phyloP scores from a whole-genome alignment of 106 monocot genomes.

The Dioscorea dumetorum region DNA sequence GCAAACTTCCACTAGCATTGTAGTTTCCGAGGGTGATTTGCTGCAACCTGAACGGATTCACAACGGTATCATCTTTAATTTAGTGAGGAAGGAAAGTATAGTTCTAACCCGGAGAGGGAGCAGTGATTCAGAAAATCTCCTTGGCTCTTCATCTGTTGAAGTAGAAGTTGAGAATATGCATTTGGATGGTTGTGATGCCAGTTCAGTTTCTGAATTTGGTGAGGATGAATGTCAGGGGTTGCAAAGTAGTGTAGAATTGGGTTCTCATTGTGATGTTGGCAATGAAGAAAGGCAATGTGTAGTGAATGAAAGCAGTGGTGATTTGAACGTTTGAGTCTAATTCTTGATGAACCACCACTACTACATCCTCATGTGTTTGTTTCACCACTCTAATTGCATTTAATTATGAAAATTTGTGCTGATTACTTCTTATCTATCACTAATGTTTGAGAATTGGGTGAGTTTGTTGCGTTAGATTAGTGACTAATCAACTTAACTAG shows the following conservation, averaged over 20 bases:
- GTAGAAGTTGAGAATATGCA: slow-evolving; percentile 46
- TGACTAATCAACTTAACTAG: too few species aligned
- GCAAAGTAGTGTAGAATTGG: neutral
- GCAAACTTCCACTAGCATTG: slow-evolving; percentile 34
- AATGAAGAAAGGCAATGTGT: too few species aligned
- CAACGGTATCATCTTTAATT: slow-evolving; percentile 75
- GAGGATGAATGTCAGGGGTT: slow-evolving; percentile 21
- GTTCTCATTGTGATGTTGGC: neutral
- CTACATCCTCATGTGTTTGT: too few species aligned
- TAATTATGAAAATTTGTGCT: too few species aligned
- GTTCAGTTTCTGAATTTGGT: slow-evolving; percentile 36
- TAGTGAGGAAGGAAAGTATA: slow-evolving; percentile 58
- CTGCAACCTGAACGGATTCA: slow-evolving; percentile 69
- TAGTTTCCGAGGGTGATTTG: slow-evolving; percentile 77
- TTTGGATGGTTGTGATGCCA: slow-evolving; percentile 40
- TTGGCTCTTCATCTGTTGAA: slow-evolving; percentile 9
- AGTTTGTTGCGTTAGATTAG: too few species aligned
- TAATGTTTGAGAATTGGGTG: too few species aligned
- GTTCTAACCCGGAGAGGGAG: slow-evolving; percentile 4
- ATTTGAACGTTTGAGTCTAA: too few species aligned
- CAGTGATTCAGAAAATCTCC: slow-evolving; percentile 13
- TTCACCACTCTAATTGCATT: too few species aligned
- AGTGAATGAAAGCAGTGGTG: too few species aligned
- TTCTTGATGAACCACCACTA: too few species aligned
- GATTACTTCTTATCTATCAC: too few species aligned